Conservation (phyloP, 2,329 filamentous ascomycete genomes). For the Lachnellula hyalina region DNA sequence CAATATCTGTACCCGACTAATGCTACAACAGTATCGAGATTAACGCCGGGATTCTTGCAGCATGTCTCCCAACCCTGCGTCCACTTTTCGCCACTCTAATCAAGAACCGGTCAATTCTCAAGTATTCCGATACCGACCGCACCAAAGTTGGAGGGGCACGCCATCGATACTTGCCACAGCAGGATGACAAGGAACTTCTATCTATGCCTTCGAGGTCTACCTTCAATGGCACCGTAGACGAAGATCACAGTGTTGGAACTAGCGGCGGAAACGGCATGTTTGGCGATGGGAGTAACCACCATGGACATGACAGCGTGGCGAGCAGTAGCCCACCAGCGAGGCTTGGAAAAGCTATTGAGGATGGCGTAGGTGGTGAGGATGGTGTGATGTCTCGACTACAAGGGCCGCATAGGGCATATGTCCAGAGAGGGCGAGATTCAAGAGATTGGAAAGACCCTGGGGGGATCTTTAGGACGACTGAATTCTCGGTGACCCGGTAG, state of each 20-base stretch:
- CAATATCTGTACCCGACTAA: conserved; percentile 38
- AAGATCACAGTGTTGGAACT: neutral
- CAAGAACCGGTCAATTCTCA: conserved; percentile 16
- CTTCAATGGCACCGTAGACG: neutral
- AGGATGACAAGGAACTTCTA: neutral
- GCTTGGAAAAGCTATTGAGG: conserved; percentile 1
- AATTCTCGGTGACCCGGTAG: conserved; percentile 14
- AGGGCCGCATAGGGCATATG: neutral
- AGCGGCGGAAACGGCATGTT: neutral
- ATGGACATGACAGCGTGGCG: conserved; percentile 2
- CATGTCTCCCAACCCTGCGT: conserved; percentile 38
- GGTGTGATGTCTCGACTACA: neutral
- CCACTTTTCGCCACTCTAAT: conserved; percentile 35
- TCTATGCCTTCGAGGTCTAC: neutral
- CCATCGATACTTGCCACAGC: neutral
- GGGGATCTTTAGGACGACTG: conserved; percentile 18
- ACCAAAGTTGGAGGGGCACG: neutral
- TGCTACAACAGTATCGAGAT: conserved; percentile 34
- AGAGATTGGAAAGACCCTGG: conserved; percentile 1
- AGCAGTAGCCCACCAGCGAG: neutral
- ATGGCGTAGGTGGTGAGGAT: neutral
- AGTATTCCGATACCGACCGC: neutral
- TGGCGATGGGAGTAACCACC: conserved; percentile 1
- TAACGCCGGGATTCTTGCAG: conserved; percentile 39
- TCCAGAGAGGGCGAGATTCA: conserved; percentile 10